A percentile compares a stretch with the other conserved stretches of the same genome.
Evolutionary conservation across 345 rosid genomes (phyloP).

Genomic region (Citrus reticulata): DNA sequence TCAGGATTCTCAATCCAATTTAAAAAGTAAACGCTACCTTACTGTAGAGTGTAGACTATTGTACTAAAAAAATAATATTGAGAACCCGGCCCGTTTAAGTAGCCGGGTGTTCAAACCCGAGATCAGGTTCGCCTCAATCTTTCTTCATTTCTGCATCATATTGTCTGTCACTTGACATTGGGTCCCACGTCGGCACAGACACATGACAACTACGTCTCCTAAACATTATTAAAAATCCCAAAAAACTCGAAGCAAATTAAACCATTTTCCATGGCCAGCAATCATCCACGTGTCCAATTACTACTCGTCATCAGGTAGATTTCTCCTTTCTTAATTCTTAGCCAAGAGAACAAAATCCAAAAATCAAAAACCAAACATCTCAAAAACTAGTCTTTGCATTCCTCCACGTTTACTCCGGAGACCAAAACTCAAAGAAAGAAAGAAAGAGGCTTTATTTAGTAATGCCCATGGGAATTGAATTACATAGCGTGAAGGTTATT

Average conservation of each 20-base stretch:
- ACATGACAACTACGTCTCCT: conserved; percentile 21
- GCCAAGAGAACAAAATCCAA: conserved; percentile 20
- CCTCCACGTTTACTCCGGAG: conserved; percentile 16
- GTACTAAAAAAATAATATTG: no score
- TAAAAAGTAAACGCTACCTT: no score
- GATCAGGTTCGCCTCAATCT: not conserved
- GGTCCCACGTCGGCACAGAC: conserved; percentile 55
- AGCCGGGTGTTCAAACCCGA: not conserved
- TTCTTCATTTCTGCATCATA: not conserved
- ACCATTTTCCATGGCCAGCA: conserved; percentile 32
- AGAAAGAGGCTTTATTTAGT: not conserved
- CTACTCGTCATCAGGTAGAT: conserved; percentile 24
- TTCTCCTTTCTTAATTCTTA: conserved; percentile 10
- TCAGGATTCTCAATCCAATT: no score
- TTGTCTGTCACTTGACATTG: not conserved
- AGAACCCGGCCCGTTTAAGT: not conserved
- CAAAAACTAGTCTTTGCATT: conserved; percentile 22
- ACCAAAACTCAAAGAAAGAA: not conserved
- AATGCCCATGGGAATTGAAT: conserved; percentile 39
- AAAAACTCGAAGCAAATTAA: not conserved
- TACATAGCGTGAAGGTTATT: conserved; percentile 27
- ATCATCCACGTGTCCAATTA: conserved; percentile 28
- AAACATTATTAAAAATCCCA: conserved; percentile 16
- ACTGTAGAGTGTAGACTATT: no score
- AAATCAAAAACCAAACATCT: conserved; percentile 11